Evolutionary conservation across 169 alveolate species (phyloP).

Genomic region (Cyclospora cayetanensis): DNA sequence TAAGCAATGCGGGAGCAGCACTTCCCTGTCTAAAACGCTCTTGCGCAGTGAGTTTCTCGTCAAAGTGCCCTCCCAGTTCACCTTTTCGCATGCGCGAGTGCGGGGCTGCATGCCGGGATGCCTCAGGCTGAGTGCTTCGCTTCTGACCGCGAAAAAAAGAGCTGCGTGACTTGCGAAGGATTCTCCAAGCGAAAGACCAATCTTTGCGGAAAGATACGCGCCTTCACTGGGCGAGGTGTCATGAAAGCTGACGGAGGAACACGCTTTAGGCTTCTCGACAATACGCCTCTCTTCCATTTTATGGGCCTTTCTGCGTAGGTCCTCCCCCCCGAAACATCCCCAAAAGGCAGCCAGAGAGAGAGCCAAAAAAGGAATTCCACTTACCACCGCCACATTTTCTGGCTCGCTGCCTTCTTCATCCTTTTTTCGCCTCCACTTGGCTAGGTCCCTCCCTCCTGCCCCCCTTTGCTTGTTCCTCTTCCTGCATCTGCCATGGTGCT

Average conservation of each 20-base stretch:
- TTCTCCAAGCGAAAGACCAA: constrained; percentile 73
- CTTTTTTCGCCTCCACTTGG: no score
- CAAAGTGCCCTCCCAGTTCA: no score
- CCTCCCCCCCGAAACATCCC: not conserved
- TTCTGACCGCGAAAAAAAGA: constrained; percentile 1
- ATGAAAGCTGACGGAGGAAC: constrained; percentile 87
- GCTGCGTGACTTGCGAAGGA: constrained; percentile 67
- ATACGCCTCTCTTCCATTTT: constrained; percentile 85
- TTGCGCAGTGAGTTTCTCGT: no score
- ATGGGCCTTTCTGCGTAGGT: constrained; percentile 85
- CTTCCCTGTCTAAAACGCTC: no score
- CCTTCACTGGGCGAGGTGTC: constrained; percentile 85
- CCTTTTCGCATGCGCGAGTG: no score
- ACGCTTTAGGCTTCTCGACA: constrained; percentile 84
- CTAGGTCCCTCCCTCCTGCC: no score
- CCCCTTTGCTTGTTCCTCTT: no score
- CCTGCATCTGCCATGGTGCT: no score
- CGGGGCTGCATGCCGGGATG: no score
- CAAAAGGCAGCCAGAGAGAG: not conserved
- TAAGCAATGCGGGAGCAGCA: not conserved
- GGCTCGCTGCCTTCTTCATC: not conserved
- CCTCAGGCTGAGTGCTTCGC: constrained; percentile 73
- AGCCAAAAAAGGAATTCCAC: not conserved
- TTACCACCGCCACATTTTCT: not conserved
- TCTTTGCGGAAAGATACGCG: constrained; percentile 83